Evolutionary conservation across 108 stramenopile genomes (phyloP).

Genomic region (Nitzschia sp.): DNA sequence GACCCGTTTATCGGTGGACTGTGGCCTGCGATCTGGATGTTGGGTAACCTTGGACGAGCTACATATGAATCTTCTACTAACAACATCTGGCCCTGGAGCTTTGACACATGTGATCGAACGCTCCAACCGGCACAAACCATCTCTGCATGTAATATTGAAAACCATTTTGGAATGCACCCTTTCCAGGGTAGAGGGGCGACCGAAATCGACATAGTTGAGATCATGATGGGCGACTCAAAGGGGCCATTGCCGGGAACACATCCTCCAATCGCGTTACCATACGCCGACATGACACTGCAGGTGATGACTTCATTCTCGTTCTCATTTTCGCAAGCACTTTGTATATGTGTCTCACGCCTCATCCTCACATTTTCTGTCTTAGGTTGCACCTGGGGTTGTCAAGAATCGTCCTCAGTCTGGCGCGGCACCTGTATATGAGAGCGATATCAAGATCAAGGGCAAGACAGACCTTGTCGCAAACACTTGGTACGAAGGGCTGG

Average conservation of each 20-base stretch:
- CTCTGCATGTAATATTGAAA: slow-evolving; percentile 85
- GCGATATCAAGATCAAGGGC: slow-evolving; percentile 45
- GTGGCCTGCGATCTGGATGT: slow-evolving; percentile 97
- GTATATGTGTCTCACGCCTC: too few relatives aligned
- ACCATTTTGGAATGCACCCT: slow-evolving; percentile 91
- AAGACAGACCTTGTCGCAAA: slow-evolving; percentile 58
- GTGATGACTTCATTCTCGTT: too few relatives aligned
- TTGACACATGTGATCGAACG: slow-evolving; percentile 82
- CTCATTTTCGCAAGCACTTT: too few relatives aligned
- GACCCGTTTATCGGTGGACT: slow-evolving; percentile 82
- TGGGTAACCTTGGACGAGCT: slow-evolving; percentile 93
- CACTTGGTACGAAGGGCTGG: slow-evolving; percentile 87
- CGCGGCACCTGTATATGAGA: slow-evolving; percentile 57
- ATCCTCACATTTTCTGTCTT: background rate
- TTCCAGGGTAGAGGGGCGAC: slow-evolving; percentile 92
- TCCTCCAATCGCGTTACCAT: slow-evolving; percentile 75
- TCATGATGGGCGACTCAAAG: slow-evolving; percentile 87
- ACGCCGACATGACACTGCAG: slow-evolving; percentile 89
- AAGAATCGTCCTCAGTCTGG: slow-evolving; percentile 86
- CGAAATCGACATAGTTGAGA: slow-evolving; percentile 95
- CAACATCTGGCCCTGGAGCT: slow-evolving; percentile 91
- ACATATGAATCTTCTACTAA: slow-evolving; percentile 89
- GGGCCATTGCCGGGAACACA: slow-evolving; percentile 61
- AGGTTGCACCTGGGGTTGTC: slow-evolving; percentile 89
- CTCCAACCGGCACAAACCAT: slow-evolving; percentile 88